Base-by-base conservation (phyloP, 306 rosid genomes). In the Sicyos baderoa region DNA sequence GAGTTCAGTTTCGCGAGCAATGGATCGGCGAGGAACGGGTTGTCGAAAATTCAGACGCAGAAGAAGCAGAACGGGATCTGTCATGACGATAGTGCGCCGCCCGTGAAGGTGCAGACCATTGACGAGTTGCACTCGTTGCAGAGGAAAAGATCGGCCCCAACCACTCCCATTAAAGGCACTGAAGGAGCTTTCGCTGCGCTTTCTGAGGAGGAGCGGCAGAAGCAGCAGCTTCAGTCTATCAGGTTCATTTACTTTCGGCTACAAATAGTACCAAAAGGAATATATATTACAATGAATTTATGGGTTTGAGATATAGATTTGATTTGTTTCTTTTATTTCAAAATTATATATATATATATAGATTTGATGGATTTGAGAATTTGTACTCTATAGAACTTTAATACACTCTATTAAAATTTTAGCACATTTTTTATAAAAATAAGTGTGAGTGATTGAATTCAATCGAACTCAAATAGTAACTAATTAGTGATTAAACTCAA, bases 51-150 rank as follows among this genome's bases (percentile, higher is more conserved):
- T 73, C 85, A 86, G 51, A 87, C 92, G 9, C 62, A 71, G 0
- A 74, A 74, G 55, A 76, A 72, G 3, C 51, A 73, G 60, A 62
- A 35, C 9, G 84, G 76, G 19, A 85, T 89, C 18, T 89, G 95
- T 74, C 95, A 87, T 73, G 95, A 92, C 8, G 96, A 87, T 79
- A 87, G 93, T 68, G 80, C 49, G 19, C 75, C 88, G 0, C 74
- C 98, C 0, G 88, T 92, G 65, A 92, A 77, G 56, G 98, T 91
- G 47, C 74, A 86, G 23, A 89, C 96, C 3, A 77, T 92, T 6
- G 95, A 89, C 9, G 96, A 92, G 78, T 91, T 92, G 57, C 98
- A 89, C 65, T 87, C 89, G 22, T 77, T 92, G 16, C 98, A 92
- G 85, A 80, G 42, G 83, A 92, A 92, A 75, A 89, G 18, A 66